These are phyloP conservation scores for Spathaspora girioi DNA, from an alignment of 805 yeast genomes.

Conservation along the genomic window DNA sequence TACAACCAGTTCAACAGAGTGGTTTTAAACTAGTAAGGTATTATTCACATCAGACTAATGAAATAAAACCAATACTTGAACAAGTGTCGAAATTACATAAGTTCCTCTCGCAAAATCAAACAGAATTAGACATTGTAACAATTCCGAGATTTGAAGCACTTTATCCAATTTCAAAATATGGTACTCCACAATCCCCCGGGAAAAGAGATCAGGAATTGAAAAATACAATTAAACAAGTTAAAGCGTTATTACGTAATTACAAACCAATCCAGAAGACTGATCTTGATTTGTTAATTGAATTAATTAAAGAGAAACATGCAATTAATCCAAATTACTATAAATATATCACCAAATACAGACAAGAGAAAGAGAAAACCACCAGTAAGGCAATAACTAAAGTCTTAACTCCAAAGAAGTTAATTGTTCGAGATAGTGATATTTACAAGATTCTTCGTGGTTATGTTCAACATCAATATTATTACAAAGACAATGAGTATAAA, in stretches of 20 bases:
- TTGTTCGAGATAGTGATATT: constrained; percentile 29
- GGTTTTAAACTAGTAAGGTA: not conserved
- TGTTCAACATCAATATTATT: constrained; percentile 26
- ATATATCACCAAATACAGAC: not conserved
- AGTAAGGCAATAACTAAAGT: not conserved
- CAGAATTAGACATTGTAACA: not conserved
- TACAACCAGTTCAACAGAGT: not conserved
- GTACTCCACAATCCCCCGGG: constrained; percentile 26
- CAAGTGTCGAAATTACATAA: not conserved
- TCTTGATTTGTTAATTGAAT: constrained; percentile 15
- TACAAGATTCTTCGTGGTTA: constrained; percentile 23
- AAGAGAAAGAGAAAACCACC: constrained; percentile 5
- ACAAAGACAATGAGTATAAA: constrained; percentile 15
- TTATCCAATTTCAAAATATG: constrained; percentile 27
- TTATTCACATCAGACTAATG: not conserved
- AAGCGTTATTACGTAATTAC: constrained; percentile 13
- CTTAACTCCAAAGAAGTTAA: constrained; percentile 17
- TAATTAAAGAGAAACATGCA: constrained; percentile 12
- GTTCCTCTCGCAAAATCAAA: not conserved
- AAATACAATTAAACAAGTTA: constrained; percentile 20
- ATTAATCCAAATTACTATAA: constrained; percentile 5
- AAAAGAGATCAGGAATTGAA: constrained; percentile 23
- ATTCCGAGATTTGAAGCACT: constrained; percentile 27
- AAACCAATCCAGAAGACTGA: constrained; percentile 19
- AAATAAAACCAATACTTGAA: not conserved